phyloP scores from a whole-genome alignment of 805 yeast species.

The Hanseniaspora occidentalis region DNA sequence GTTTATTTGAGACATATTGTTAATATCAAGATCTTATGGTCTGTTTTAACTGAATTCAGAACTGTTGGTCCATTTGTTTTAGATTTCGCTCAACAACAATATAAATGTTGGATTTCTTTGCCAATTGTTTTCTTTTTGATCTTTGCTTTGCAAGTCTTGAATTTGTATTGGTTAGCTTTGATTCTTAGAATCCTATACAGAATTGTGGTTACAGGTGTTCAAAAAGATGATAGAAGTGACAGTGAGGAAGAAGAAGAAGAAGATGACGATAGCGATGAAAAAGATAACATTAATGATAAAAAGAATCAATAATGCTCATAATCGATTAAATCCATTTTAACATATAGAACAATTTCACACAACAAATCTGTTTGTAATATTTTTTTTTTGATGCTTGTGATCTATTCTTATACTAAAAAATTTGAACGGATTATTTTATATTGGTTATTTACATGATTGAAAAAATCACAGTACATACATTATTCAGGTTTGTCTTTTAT shows the following conservation, averaged over 20 bases:
- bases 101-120: constrained; percentile 93
- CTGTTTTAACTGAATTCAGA: constrained; percentile 73
- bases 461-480: no score
- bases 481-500: no score
- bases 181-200: constrained; percentile 70
- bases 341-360: no score
- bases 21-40: constrained; percentile 70
- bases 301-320: no score
- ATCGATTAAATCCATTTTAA: no score
- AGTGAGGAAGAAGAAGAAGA: constrained; percentile 52
- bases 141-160: constrained; percentile 72
- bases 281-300: not conserved
- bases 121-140: constrained; percentile 74
- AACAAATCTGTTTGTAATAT: no score
- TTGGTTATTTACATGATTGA: no score
- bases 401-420: no score
- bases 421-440: no score
- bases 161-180: constrained; percentile 76
- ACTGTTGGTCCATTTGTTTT: constrained; percentile 73
- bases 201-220: constrained; percentile 43
- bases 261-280: constrained; percentile 15
- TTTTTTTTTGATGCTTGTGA: no score
- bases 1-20: constrained; percentile 78
- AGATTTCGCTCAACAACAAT: constrained; percentile 83
- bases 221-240: constrained; percentile 79